Base-by-base conservation (phyloP, 2,329 filamentous ascomycete genomes). In the Penicillium janthinellum region DNA sequence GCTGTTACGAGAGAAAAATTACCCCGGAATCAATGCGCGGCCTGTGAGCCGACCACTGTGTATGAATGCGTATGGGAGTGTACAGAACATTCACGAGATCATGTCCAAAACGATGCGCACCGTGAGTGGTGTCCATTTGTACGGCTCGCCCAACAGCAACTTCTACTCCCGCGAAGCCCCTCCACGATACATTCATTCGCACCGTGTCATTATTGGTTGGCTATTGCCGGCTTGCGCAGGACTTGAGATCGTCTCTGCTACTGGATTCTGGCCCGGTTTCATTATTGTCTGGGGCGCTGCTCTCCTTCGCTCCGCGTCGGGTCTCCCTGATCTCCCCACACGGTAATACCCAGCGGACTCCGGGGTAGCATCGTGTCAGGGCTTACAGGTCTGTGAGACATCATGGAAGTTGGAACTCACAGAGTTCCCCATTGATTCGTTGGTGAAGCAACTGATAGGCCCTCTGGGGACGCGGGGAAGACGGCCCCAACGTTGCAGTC, bases 1-100 rank as follows among this genome's bases (percentile, higher is more conserved):
- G 51, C 47, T 54, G 31, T 67, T 67, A 68, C 66, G 66, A 67
- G 66, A 68, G 62, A 65, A 48, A 59, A 67, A 67, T 67, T 68
- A 68, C 65, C 66, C 66, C 65, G 39, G 66, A 68, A 38, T 14
- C 38, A 17, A 42, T 31, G 38, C 28, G 20, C 22, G 20, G 44
- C 38, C 14, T 53, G 35, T 15, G 25, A 47, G 28, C 44, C 25
- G 44, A 47, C 44, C 14, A n/a, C 44, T n/a, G 5, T 22, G 15
- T 20, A 20, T 11, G 8, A 17, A 42, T 42, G 42, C 7, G 44
- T 47, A 47, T 20, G 14, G 44, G n/a, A 25, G 15, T 8, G 44
- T 47, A 47, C 44, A 2, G 25, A 28, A 22, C 17, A n/a, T 22
- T 6, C 28, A 47, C 44, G 14, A 10, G 7, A n/a, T 17, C n/a